Evolutionary conservation across 306 rosid genomes (phyloP).

Genomic region (Fragaria ananassa): DNA sequence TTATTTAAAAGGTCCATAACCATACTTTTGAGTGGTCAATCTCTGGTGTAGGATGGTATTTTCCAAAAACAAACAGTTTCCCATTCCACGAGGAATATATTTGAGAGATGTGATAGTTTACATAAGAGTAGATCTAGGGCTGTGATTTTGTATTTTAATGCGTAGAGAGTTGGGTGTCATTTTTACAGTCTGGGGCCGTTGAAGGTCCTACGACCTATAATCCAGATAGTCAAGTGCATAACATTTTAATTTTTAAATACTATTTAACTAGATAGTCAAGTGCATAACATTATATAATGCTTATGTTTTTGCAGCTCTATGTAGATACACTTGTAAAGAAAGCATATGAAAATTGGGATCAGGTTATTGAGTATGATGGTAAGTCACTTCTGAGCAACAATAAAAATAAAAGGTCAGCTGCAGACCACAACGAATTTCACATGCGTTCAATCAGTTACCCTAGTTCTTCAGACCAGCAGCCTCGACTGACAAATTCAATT

Average conservation of each 20-base stretch:
- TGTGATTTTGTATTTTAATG: not conserved
- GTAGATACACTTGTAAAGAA: slow-evolving; percentile 90
- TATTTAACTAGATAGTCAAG: slow-evolving; percentile 11
- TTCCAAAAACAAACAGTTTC: not conserved
- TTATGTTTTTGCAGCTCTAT: slow-evolving; percentile 62
- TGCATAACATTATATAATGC: slow-evolving; percentile 22
- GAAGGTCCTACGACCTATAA: not conserved
- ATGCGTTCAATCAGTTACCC: slow-evolving; percentile 42
- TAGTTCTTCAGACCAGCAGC: slow-evolving; percentile 50
- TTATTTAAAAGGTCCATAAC: not conserved
- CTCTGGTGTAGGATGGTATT: not conserved
- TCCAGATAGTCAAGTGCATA: slow-evolving; percentile 4
- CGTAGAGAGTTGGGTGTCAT: not conserved
- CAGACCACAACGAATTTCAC: slow-evolving; percentile 52
- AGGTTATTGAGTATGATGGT: slow-evolving; percentile 86
- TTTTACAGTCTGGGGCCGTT: not conserved
- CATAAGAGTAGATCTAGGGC: not conserved
- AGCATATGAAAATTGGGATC: slow-evolving; percentile 94
- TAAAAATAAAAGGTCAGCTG: slow-evolving; percentile 38
- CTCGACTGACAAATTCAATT: slow-evolving; percentile 38
- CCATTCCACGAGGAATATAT: not conserved
- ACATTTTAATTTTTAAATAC: slow-evolving; percentile 10
- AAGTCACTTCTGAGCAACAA: slow-evolving; percentile 63
- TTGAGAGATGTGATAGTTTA: not conserved
- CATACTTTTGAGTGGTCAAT: not conserved